Conservation (phyloP, 2,329 filamentous ascomycete genomes). For the Aspergillus awamori region DNA sequence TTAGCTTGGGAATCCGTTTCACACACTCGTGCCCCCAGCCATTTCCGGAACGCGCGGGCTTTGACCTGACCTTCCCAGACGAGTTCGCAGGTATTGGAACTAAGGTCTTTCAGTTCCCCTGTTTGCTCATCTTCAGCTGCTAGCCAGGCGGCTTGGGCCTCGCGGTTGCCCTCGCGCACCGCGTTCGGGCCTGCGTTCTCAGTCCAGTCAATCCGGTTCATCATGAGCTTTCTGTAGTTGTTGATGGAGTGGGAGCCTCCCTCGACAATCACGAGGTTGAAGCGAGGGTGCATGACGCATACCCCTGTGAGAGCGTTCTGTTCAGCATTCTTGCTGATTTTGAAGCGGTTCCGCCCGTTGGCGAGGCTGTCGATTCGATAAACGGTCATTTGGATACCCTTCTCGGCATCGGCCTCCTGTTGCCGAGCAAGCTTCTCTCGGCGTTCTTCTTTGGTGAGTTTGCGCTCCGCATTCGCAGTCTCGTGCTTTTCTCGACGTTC, state of each 20-base stretch:
- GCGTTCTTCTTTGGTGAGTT: constrained; percentile 83
- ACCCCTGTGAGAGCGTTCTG: constrained; percentile 83
- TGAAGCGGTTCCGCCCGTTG: constrained; percentile 91
- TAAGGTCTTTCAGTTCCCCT: constrained; percentile 78
- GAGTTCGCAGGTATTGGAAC: constrained; percentile 76
- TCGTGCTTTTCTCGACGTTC: constrained; percentile 81
- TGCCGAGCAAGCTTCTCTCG: constrained; percentile 81
- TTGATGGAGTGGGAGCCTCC: constrained; percentile 81
- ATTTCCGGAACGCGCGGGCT: constrained; percentile 77
- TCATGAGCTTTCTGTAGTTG: constrained; percentile 89
- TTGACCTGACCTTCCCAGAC: constrained; percentile 93
- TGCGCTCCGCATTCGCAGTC: constrained; percentile 77
- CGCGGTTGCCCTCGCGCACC: constrained; percentile 59
- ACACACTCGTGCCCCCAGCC: constrained; percentile 80
- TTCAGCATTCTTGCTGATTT: constrained; percentile 89
- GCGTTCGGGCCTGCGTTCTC: constrained; percentile 75
- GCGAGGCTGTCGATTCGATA: constrained; percentile 89
- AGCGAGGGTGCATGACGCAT: constrained; percentile 87
- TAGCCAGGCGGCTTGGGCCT: constrained; percentile 71
- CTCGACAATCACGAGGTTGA: constrained; percentile 89
- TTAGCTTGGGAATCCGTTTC: constrained; percentile 89
- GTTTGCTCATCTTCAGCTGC: constrained; percentile 72
- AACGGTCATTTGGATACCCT: constrained; percentile 82
- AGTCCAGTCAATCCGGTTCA: constrained; percentile 91
- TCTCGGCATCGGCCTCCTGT: constrained; percentile 83